A percentile compares a stretch with the other conserved stretches of the same genome.
Evolutionary conservation across 208 protist species (phyloP).

Genomic region (Wallacemonas sp.): DNA sequence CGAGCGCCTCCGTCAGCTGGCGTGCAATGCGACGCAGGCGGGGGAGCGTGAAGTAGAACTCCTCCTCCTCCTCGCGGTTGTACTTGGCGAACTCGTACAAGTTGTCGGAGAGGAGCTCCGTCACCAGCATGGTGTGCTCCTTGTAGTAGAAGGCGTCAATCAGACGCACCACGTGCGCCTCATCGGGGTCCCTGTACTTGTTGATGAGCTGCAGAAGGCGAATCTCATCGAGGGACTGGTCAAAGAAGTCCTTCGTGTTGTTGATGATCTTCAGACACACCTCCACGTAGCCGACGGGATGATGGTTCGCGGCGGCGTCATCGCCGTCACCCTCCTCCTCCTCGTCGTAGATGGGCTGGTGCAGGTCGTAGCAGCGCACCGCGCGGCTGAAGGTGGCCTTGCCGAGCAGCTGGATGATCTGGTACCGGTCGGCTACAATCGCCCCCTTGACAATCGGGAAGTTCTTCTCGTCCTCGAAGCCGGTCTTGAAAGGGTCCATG

Average conservation of each 20-base stretch:
- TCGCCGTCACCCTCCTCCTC: slow-evolving; percentile 30
- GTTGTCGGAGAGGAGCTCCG: slow-evolving; percentile 95
- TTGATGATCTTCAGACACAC: slow-evolving; percentile 98
- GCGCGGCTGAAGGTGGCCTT: slow-evolving; percentile 95
- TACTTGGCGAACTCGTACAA: slow-evolving; percentile 97
- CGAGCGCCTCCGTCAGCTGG: slow-evolving; percentile 84
- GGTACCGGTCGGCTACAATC: slow-evolving; percentile 93
- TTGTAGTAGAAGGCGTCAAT: slow-evolving; percentile 97
- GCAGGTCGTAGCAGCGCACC: slow-evolving; percentile 94
- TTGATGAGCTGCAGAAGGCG: slow-evolving; percentile 95
- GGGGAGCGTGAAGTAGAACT: slow-evolving; percentile 94
- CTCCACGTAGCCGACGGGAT: slow-evolving; percentile 67
- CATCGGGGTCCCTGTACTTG: slow-evolving; percentile 87
- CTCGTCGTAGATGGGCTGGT: slow-evolving; percentile 80
- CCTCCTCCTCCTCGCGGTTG: slow-evolving; percentile 89
- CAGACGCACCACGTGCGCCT: slow-evolving; percentile 88
- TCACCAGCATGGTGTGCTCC: slow-evolving; percentile 97
- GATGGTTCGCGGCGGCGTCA: slow-evolving; percentile 9
- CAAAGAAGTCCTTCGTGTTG: slow-evolving; percentile 98
- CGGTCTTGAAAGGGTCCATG: slow-evolving; percentile 91
- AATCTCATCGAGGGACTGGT: slow-evolving; percentile 97
- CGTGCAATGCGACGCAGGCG: slow-evolving; percentile 88
- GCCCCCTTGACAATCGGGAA: slow-evolving; percentile 89
- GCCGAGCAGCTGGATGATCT: slow-evolving; percentile 94
- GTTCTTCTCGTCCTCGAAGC: slow-evolving; percentile 93